phyloP scores from a whole-genome alignment of 148 eudicot genomes.

The Simmondsia chinensis region DNA sequence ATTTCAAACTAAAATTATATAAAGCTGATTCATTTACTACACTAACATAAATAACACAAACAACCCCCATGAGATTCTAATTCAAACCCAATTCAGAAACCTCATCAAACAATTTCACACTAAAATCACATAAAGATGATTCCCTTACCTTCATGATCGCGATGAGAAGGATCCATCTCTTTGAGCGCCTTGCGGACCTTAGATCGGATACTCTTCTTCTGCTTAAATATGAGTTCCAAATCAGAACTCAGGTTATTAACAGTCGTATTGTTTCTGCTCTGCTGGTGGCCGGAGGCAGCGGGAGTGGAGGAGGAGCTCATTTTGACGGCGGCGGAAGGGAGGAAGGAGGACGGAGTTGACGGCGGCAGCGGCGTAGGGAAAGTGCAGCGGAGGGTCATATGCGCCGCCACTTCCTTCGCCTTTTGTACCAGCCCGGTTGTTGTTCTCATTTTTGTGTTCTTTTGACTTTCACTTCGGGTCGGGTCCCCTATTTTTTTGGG shows the following conservation, averaged over 20 bases:
- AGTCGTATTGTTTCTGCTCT: too few relatives aligned
- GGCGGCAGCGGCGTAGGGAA: slow-evolving; percentile 10
- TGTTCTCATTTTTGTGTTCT: neutral
- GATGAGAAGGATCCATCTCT: slow-evolving; percentile 48
- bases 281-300: slow-evolving; percentile 13
- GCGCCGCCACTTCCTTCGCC: slow-evolving; percentile 9
- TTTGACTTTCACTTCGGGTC: too few relatives aligned
- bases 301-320: slow-evolving; percentile 20
- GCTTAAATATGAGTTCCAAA: slow-evolving; percentile 47
- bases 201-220: slow-evolving; percentile 48
- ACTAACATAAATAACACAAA: neutral
- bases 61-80: too few relatives aligned
- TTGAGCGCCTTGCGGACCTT: slow-evolving; percentile 53
- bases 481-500: too few relatives aligned
- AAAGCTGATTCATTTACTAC: too few relatives aligned
- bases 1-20: too few relatives aligned
- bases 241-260: slow-evolving; percentile 5
- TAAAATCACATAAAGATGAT: neutral
- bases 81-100: neutral
- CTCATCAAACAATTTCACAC: neutral
- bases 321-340: slow-evolving; percentile 13
- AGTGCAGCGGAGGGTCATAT: slow-evolving; percentile 6
- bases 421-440: slow-evolving; percentile 4
- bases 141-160: slow-evolving; percentile 49
- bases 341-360: neutral